Base-by-base conservation (phyloP, 2,329 filamentous ascomycete species). In the Diaporthe sp. region DNA sequence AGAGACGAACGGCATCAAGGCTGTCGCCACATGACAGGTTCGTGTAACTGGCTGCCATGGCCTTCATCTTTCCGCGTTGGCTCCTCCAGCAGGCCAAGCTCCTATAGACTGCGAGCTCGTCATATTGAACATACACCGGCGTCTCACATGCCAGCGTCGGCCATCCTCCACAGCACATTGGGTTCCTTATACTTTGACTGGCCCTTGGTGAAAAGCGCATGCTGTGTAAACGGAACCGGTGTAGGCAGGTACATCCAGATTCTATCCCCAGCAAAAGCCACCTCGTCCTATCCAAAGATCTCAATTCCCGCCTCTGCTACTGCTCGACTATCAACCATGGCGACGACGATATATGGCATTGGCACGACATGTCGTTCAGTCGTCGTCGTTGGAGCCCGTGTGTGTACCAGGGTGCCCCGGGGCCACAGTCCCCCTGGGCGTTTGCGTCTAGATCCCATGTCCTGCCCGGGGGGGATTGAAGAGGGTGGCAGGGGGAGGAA, bases 381-480 rank as follows among this genome's bases (percentile, higher is more conserved):
- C 49, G 42, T 74, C 67, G 72, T 76, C 72, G 65, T 72, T 51
- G 62, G 65, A 61, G 42, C 51, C 44, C 72, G 73, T 72, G 25
- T 57, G 37, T 25, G 19, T 59, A 44, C 72, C 65, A 53, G 72
- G 72, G 75, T 68, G 49, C 44, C 72, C 34, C 19, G 46, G 44
- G 65, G 62, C 42, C n/a, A 37, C 55, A 61, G 37, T 37, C n/a
- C 72, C 55, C 72, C 74, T 61, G 71, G 61, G 49, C 4, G 34
- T 22, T 53, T 68, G 72, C 72, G 62, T 74, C 72, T 19, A 76
- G 71, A 71, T 74, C 67, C 72, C 46, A 69, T 42, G 49, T 69
- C 34, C n/a, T 72, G 72, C 72, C 49, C 59, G 61, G 65, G 58
- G 57, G 25, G 28, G 39, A 22, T n/a, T 13, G 25, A 31, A 34